These are phyloP conservation scores for Narthecium ossifragum DNA, from an alignment of 106 monocot genomes.

Conservation along the genomic window DNA sequence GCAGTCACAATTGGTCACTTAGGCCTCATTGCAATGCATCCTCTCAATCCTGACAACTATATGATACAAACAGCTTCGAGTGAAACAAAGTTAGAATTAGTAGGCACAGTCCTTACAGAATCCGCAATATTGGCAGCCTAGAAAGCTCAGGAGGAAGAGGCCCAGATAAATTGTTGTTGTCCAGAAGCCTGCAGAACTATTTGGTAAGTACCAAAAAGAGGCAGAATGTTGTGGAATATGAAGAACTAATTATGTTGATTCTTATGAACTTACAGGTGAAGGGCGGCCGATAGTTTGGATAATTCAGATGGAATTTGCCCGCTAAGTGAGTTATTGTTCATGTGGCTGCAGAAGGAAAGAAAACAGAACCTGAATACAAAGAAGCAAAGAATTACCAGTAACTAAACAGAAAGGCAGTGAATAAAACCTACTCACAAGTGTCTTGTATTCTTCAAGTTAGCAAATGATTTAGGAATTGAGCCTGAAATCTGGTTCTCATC, in stretches of 20 bases:
- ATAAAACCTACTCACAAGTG: constrained; percentile 67
- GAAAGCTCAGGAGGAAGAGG: constrained; percentile 63
- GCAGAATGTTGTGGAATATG: neutral
- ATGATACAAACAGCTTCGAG: too few species aligned
- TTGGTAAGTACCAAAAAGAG: constrained; percentile 3
- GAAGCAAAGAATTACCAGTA: neutral
- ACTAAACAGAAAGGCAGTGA: constrained; percentile 13
- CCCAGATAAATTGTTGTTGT: constrained; percentile 92
- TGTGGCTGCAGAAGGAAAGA: constrained; percentile 48
- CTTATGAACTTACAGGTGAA: constrained; percentile 66
- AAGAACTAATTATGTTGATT: neutral
- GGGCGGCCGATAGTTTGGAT: constrained; percentile 46
- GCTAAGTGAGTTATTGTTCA: constrained; percentile 97
- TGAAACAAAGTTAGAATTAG: neutral
- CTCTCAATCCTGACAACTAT: too few species aligned
- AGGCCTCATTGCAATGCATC: too few species aligned
- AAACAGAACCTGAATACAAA: neutral
- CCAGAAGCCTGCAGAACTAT: constrained; percentile 61
- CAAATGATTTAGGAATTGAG: constrained; percentile 76
- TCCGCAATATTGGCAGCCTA: constrained; percentile 39
- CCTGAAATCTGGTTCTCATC: constrained; percentile 87
- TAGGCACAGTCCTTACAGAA: constrained; percentile 52
- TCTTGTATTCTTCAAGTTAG: constrained; percentile 49
- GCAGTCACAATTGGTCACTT: too few species aligned
- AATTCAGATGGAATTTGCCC: constrained; percentile 82